These are phyloP conservation scores for Malassezia sympodialis DNA, from an alignment of 1,284 basidiomycete genomes.

Conservation along the genomic window DNA sequence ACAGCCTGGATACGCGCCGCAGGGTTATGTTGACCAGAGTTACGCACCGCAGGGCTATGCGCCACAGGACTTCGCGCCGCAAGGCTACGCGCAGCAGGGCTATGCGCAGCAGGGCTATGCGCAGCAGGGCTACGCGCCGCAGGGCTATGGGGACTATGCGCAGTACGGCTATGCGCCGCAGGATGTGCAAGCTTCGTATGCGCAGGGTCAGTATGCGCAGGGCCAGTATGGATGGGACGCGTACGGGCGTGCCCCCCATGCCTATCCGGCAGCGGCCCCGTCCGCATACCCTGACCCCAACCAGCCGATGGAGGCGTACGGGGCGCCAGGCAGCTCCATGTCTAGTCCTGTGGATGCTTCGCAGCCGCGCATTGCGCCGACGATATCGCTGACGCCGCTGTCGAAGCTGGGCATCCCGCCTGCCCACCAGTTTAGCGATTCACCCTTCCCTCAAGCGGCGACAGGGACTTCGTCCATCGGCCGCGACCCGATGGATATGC, in stretches of 20 bases:
- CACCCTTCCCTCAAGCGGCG: background rate
- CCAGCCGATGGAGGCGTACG: background rate
- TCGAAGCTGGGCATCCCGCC: background rate
- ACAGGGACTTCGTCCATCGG: background rate
- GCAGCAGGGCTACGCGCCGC: background rate
- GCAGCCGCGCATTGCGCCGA: background rate
- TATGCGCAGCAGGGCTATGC: background rate
- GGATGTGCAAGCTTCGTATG: background rate
- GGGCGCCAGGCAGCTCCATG: too few relatives aligned
- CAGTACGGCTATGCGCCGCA: background rate
- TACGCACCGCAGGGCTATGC: background rate
- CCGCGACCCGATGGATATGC: background rate
- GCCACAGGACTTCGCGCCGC: background rate
- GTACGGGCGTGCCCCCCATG: background rate
- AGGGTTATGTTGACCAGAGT: background rate
- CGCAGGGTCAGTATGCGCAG: background rate
- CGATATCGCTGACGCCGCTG: slow-evolving; percentile 2
- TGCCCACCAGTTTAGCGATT: background rate
- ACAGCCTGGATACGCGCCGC: background rate
- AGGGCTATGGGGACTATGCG: background rate
- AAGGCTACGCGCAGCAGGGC: background rate
- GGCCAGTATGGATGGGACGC: background rate
- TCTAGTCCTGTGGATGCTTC: background rate
- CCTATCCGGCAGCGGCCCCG: background rate
- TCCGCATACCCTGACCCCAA: background rate